Evolutionary conservation across 495 filamentous ascomycete genomes (phyloP).

Genomic region (Corynascus novoguineensis): DNA sequence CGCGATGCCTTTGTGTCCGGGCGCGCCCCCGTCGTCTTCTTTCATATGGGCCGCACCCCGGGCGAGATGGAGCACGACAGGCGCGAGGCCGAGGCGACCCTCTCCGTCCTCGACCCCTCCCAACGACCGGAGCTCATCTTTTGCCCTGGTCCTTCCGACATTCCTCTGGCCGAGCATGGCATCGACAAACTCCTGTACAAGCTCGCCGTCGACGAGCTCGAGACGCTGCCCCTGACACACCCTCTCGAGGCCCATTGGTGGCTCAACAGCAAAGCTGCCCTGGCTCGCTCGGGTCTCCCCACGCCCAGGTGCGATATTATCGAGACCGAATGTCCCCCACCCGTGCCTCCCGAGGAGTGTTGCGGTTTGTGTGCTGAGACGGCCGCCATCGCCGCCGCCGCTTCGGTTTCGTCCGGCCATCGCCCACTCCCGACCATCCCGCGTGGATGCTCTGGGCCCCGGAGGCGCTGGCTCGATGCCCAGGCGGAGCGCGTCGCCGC

Average conservation of each 20-base stretch:
- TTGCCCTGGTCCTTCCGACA: constrained; percentile 22
- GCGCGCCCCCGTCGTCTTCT: constrained; percentile 23
- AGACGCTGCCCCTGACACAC: constrained; percentile 20
- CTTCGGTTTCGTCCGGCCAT: too few species aligned
- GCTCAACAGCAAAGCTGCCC: constrained; percentile 29
- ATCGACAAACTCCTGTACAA: constrained; percentile 29
- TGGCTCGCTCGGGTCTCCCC: constrained; percentile 24
- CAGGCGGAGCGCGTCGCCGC: constrained; percentile 20
- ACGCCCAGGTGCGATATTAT: constrained; percentile 23
- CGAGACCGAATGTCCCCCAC: constrained; percentile 1
- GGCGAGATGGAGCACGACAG: constrained; percentile 19
- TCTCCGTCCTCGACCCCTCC: constrained; percentile 20
- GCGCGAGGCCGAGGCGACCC: constrained; percentile 26
- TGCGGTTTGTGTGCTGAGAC: constrained; percentile 18
- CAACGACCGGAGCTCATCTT: constrained; percentile 29
- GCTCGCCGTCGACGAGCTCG: constrained; percentile 23
- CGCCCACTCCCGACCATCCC: constrained; percentile 17
- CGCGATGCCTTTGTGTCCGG: constrained; percentile 33
- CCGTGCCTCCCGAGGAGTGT: constrained; percentile 5
- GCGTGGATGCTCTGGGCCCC: constrained; percentile 15
- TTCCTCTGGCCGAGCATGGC: constrained; percentile 19
- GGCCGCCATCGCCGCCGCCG: background rate
- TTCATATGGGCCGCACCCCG: constrained; percentile 14
- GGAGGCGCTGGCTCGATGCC: constrained; percentile 22
- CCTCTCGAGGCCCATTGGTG: constrained; percentile 28